Evolutionary conservation across 202 grass and related monocot genomes (phyloP), one percentile per base, ranked within the genome.

Genomic region (Panicum hallii): DNA sequence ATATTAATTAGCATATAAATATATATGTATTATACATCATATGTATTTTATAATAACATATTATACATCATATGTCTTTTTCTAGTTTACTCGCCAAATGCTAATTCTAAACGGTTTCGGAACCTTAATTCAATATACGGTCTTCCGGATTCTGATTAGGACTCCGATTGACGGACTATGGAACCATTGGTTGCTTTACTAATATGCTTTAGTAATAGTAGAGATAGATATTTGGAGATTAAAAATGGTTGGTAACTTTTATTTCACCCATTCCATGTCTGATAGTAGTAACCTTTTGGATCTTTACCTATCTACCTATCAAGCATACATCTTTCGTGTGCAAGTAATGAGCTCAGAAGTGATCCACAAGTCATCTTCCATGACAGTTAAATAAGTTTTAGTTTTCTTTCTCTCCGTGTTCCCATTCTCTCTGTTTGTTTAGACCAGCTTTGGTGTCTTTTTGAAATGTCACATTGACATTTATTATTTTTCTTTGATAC

Each of bases 391-490:
- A 64, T 34, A 64, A 4, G 30, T 14, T 63, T 28, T 63, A 30
- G 23, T 28, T 32, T 63, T 56, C 3, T 22, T 45, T n/a, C 30
- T 65, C 63, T 36, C 1, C 38, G 6, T 36, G 19, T 75, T 22
- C 19, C 15, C 10, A 36, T 7, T 42, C 0, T 61, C 9, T 4
- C 2, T 28, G 26, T 61, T 23, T 61, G 11, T 60, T 28, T 20
- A 20, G 16, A 28, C 58, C 58, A 28, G 58, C 23, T 62, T 62
- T 62, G 23, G 4, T 62, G 58, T 62, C 11, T 11, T 56, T 34
- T 42, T 42, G 16, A 38, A 28, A 82, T 82, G 41, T 46, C 44
- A 20, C 54, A 72, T 70, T 60, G 53, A 34, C 48, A 76, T 28
- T 56, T 63, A 9, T 67, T 22, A 54, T 53, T 20, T 82, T 11